These are phyloP conservation scores for Globisporangium mamillatum DNA, from an alignment of 352 stramenopile genomes.

Conservation along the genomic window DNA sequence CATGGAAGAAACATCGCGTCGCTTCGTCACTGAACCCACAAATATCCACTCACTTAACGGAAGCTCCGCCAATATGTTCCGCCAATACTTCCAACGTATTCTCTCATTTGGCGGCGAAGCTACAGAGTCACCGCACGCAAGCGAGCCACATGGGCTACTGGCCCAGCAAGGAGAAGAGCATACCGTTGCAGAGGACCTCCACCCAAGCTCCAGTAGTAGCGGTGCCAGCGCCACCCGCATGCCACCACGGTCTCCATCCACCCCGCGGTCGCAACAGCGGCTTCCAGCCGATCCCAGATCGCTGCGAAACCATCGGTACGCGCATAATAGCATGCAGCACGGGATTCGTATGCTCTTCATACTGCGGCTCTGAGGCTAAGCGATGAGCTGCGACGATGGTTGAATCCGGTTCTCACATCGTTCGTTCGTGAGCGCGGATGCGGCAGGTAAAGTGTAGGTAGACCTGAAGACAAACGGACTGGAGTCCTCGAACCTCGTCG, in stretches of 20 bases:
- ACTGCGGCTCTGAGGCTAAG: background rate
- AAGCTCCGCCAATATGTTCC: too few relatives aligned
- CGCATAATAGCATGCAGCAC: too few relatives aligned
- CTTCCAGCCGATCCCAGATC: conserved; percentile 37
- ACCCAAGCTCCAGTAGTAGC: too few relatives aligned
- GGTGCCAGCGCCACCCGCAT: background rate
- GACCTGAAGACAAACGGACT: conserved; percentile 33
- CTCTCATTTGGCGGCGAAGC: too few relatives aligned
- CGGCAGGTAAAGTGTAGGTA: conserved; percentile 26
- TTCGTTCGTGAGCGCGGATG: background rate
- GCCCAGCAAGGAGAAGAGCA: too few relatives aligned
- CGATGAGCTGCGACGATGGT: background rate
- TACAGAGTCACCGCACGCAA: too few relatives aligned
- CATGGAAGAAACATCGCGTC: too few relatives aligned
- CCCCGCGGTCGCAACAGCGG: background rate
- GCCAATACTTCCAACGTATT: too few relatives aligned
- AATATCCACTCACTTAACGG: too few relatives aligned
- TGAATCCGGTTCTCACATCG: background rate
- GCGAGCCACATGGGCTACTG: too few relatives aligned
- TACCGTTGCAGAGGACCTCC: too few relatives aligned
- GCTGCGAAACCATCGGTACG: conserved; percentile 43
- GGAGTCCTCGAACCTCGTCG: conserved; percentile 68
- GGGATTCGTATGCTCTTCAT: background rate
- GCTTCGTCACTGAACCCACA: too few relatives aligned
- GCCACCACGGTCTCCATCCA: background rate